A percentile compares a stretch with the other conserved stretches of the same genome.
Conservation (phyloP, 2,329 filamentous ascomycete genomes). For the Aspergillus sp. region DNA sequence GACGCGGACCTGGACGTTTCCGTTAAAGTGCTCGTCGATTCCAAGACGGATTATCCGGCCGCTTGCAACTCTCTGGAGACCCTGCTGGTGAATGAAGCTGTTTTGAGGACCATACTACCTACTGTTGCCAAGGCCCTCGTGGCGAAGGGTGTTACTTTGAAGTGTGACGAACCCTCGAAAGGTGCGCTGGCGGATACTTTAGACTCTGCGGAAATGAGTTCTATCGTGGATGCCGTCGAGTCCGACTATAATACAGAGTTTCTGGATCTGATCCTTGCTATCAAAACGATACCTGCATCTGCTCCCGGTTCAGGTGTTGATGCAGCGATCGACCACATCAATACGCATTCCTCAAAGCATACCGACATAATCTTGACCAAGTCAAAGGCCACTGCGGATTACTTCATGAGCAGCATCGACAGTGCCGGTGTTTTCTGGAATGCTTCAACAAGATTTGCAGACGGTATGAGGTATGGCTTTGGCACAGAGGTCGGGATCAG, state of each 20-base stretch:
- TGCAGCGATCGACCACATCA: conserved; percentile 84
- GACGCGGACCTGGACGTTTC: conserved; percentile 75
- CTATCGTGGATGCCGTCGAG: conserved; percentile 66
- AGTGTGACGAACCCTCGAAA: conserved; percentile 73
- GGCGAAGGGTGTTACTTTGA: conserved; percentile 75
- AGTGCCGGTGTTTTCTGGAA: conserved; percentile 97
- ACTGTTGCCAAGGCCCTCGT: conserved; percentile 72
- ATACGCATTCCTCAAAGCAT: conserved; percentile 87
- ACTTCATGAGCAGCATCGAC: conserved; percentile 83
- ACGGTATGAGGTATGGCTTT: conserved; percentile 96
- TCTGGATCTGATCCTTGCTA: conserved; percentile 76
- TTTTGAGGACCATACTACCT: conserved; percentile 68
- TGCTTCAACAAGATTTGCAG: conserved; percentile 87
- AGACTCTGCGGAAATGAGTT: conserved; percentile 42
- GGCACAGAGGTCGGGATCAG: conserved; percentile 97
- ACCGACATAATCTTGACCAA: conserved; percentile 87
- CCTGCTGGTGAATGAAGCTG: conserved; percentile 76
- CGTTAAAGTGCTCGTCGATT: conserved; percentile 77
- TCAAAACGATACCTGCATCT: conserved; percentile 68
- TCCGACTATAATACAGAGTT: conserved; percentile 87
- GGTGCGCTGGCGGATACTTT: conserved; percentile 58
- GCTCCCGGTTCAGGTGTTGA: conserved; percentile 51
- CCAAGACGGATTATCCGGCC: conserved; percentile 91
- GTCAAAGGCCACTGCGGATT: conserved; percentile 66
- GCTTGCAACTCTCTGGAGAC: conserved; percentile 96